Evolutionary conservation across 441 rosid genomes (phyloP).

Genomic region (Brassica hybrid): DNA sequence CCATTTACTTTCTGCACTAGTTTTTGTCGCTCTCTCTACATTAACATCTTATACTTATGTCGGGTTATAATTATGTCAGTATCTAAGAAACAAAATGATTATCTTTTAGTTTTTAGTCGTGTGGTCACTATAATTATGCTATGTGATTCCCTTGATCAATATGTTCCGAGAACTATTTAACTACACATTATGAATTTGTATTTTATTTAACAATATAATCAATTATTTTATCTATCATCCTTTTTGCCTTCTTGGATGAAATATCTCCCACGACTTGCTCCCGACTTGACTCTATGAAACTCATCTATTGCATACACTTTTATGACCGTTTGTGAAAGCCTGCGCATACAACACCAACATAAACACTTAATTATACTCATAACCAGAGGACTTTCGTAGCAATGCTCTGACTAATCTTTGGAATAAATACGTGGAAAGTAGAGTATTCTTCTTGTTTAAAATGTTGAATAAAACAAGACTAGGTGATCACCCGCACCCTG

Average conservation of each 20-base stretch:
- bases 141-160: slow-evolving; percentile 27
- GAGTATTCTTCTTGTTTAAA: background rate
- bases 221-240: background rate
- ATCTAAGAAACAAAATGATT: slow-evolving; percentile 31
- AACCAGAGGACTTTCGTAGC: too few relatives aligned
- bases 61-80: slow-evolving; percentile 27
- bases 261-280: slow-evolving; percentile 6
- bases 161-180: background rate
- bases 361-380: too few relatives aligned
- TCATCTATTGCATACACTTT: background rate
- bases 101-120: slow-evolving; percentile 26
- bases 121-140: slow-evolving; percentile 38
- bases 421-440: background rate
- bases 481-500: too few relatives aligned
- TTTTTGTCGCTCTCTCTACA: too few relatives aligned
- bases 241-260: slow-evolving; percentile 21
- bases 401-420: too few relatives aligned
- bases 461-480: background rate
- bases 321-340: too few relatives aligned
- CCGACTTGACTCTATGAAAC: background rate
- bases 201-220: background rate
- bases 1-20: too few relatives aligned
- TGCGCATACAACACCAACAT: too few relatives aligned
- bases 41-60: too few relatives aligned
- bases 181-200: background rate